phyloP scores from a whole-genome alignment of 1,284 basidiomycete genomes.

The Moesziomyces aphidis region DNA sequence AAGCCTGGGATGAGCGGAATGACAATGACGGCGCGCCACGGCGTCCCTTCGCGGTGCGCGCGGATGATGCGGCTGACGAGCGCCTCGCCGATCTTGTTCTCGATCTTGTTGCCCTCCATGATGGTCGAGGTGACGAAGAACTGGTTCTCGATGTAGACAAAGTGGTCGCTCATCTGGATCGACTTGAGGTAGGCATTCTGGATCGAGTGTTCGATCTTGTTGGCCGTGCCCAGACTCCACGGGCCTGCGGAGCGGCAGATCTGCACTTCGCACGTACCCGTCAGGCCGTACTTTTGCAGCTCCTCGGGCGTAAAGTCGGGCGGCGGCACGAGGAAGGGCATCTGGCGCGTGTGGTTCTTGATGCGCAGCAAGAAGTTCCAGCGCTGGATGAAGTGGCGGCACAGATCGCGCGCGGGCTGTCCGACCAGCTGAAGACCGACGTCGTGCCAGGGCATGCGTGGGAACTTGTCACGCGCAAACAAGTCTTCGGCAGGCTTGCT shows the following conservation, averaged over 20 bases:
- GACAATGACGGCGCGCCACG: constrained; percentile 92
- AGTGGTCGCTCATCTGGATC: constrained; percentile 89
- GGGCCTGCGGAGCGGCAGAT: constrained; percentile 94
- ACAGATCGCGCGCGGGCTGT: constrained; percentile 93
- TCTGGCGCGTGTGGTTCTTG: constrained; percentile 83
- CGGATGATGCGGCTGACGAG: constrained; percentile 90
- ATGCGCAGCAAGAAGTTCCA: constrained; percentile 69
- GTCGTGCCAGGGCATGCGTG: constrained; percentile 99
- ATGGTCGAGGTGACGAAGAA: constrained; percentile 97
- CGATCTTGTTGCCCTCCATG: constrained; percentile 85
- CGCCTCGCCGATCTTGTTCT: constrained; percentile 95
- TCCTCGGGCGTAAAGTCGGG: constrained; percentile 90
- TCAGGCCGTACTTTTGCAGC: constrained; percentile 82
- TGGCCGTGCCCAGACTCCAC: constrained; percentile 93
- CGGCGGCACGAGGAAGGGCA: constrained; percentile 95
- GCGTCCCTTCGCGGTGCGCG: constrained; percentile 82
- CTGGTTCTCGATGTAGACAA: constrained; percentile 83
- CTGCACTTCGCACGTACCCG: constrained; percentile 96
- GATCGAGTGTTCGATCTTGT: constrained; percentile 89
- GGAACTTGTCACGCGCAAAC: constrained; percentile 87
- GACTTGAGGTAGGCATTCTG: constrained; percentile 92
- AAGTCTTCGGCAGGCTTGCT: constrained; percentile 93
- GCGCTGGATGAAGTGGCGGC: constrained; percentile 94
- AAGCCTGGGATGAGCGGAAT: constrained; percentile 95
- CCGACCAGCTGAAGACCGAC: constrained; percentile 94